phyloP scores from a whole-genome alignment of 2,329 filamentous ascomycete species.

The Colletotrichum melonis region DNA sequence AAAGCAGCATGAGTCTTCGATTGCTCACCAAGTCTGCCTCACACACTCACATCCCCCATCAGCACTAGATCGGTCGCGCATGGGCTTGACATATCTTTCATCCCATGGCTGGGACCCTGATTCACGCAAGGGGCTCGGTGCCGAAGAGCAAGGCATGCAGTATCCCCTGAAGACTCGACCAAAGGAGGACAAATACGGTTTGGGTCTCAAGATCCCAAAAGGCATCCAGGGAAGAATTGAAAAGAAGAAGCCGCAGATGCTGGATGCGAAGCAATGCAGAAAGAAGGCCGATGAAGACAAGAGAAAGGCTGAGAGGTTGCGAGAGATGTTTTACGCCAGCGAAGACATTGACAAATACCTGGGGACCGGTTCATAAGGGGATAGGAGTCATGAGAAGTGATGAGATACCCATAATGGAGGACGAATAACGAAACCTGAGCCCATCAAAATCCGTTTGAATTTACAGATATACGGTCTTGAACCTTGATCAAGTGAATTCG shows the following conservation, averaged over 20 bases:
- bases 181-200: constrained; percentile 81
- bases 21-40: constrained; percentile 79
- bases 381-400: not conserved
- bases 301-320: constrained; percentile 71
- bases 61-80: constrained; percentile 74
- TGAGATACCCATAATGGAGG: constrained; percentile 14
- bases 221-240: constrained; percentile 52
- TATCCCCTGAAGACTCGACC: constrained; percentile 78
- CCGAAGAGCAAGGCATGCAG: constrained; percentile 76
- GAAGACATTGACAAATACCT: constrained; percentile 84
- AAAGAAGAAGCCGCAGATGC: constrained; percentile 56
- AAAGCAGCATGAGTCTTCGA: constrained; percentile 68
- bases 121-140: constrained; percentile 77
- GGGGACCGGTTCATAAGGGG: constrained; percentile 45
- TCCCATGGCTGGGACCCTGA: constrained; percentile 82
- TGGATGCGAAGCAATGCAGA: constrained; percentile 78
- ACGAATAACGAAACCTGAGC: no score
- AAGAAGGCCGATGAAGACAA: constrained; percentile 71
- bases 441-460: not conserved
- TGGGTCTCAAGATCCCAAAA: constrained; percentile 67
- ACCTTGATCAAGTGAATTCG: not conserved
- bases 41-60: constrained; percentile 79
- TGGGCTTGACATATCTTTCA: constrained; percentile 75
- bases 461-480: not conserved
- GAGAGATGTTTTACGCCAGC: constrained; percentile 78